These are phyloP conservation scores for Candida koratica DNA, from an alignment of 805 yeast genomes.

Conservation along the genomic window DNA sequence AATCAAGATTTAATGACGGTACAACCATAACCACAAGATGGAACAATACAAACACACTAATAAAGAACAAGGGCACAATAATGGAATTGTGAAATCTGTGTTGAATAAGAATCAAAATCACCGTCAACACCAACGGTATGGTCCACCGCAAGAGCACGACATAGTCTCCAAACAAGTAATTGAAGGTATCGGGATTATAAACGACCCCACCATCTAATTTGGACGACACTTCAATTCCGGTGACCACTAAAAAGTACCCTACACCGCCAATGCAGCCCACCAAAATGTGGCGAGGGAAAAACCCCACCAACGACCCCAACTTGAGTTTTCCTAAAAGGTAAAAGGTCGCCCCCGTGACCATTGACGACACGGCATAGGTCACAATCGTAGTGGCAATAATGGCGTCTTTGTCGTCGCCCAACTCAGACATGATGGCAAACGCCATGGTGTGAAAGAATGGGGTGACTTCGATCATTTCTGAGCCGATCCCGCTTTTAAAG, in stretches of 20 bases:
- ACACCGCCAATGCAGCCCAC: constrained; percentile 99
- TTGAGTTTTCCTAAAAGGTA: constrained; percentile 70
- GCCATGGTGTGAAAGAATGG: constrained; percentile 98
- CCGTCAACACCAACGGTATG: constrained; percentile 63
- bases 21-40: constrained; percentile 63
- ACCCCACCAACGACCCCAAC: constrained; percentile 85
- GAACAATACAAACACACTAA: constrained; percentile 62
- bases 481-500: constrained; percentile 87
- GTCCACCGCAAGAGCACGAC: constrained; percentile 50
- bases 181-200: constrained; percentile 57
- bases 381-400: constrained; percentile 83
- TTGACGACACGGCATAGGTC: constrained; percentile 76
- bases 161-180: constrained; percentile 42
- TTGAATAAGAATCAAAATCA: constrained; percentile 54
- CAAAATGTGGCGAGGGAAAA: constrained; percentile 91
- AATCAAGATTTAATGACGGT: constrained; percentile 60
- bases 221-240: constrained; percentile 90
- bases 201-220: constrained; percentile 69
- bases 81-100: constrained; percentile 58
- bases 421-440: constrained; percentile 51
- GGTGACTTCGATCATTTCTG: constrained; percentile 98
- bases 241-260: constrained; percentile 84
- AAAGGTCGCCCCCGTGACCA: constrained; percentile 84
- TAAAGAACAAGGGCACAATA: constrained; percentile 77
- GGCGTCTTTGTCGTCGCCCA: constrained; percentile 49